A percentile compares a stretch with the other conserved stretches of the same genome.
Conservation (phyloP, 345 rosid genomes). For the Corymbia maculata region DNA sequence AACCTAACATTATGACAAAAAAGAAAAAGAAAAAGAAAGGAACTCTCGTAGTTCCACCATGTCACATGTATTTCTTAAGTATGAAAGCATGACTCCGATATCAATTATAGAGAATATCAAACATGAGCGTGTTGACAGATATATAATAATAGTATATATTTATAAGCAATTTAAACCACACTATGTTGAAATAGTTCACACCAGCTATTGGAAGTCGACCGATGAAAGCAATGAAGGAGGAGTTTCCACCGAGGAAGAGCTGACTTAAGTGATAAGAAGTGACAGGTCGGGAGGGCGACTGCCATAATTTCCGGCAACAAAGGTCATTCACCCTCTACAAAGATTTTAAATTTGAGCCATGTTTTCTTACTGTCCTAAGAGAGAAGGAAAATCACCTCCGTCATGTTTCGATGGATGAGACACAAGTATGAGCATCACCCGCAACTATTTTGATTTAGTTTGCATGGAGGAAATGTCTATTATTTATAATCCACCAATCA, state of each 20-base stretch:
- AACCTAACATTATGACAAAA: neutral
- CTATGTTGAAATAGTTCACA: neutral
- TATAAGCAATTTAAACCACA: neutral
- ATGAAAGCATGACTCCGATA: neutral
- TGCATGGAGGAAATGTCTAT: neutral
- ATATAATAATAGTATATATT: neutral
- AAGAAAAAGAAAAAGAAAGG: too few species aligned
- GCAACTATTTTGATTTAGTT: neutral
- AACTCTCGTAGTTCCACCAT: neutral
- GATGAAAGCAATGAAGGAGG: neutral
- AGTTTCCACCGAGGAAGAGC: neutral
- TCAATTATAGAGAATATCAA: neutral
- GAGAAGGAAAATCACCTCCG: neutral
- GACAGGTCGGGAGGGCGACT: neutral
- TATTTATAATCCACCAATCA: neutral
- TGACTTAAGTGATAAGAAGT: neutral
- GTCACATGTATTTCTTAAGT: neutral
- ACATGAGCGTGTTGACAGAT: neutral
- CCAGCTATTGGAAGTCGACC: neutral
- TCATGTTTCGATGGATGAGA: neutral
- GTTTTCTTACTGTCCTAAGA: neutral
- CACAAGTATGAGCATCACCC: neutral
- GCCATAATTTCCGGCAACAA: neutral
- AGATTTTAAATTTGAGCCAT: neutral
- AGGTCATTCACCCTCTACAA: neutral